These are phyloP conservation scores for Chalciporus piperatus DNA, from an alignment of 768 basidiomycete species.

Conservation along the genomic window DNA sequence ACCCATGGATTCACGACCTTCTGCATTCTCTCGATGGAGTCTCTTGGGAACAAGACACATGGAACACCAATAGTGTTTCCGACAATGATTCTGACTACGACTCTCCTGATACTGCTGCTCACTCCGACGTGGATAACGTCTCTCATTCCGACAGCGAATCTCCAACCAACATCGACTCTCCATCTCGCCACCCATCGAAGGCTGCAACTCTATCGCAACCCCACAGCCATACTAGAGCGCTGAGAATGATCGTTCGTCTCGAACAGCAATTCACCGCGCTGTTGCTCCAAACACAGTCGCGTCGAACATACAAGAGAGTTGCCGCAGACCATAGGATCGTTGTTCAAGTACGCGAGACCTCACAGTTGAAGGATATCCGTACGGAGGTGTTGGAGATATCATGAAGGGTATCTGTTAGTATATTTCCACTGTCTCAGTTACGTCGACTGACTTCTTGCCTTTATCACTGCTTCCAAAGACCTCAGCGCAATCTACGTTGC, in stretches of 20 bases:
- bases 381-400: neutral
- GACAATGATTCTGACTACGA: neutral
- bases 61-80: neutral
- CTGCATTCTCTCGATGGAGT: neutral
- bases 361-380: neutral
- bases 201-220: neutral
- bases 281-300: neutral
- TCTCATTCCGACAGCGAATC: neutral
- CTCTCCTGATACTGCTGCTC: no score
- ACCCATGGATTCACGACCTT: constrained; percentile 1
- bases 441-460: no score
- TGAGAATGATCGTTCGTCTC: neutral
- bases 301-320: constrained; percentile 16
- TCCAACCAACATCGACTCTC: neutral
- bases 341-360: neutral
- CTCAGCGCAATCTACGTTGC: no score
- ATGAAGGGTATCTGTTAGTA: neutral
- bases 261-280: neutral
- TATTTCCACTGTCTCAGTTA: no score
- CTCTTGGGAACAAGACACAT: neutral
- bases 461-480: no score
- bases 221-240: neutral
- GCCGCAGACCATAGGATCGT: neutral
- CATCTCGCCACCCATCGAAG: neutral
- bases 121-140: neutral